Evolutionary conservation across 306 rosid genomes (phyloP).

Genomic region (Glycine soja): DNA sequence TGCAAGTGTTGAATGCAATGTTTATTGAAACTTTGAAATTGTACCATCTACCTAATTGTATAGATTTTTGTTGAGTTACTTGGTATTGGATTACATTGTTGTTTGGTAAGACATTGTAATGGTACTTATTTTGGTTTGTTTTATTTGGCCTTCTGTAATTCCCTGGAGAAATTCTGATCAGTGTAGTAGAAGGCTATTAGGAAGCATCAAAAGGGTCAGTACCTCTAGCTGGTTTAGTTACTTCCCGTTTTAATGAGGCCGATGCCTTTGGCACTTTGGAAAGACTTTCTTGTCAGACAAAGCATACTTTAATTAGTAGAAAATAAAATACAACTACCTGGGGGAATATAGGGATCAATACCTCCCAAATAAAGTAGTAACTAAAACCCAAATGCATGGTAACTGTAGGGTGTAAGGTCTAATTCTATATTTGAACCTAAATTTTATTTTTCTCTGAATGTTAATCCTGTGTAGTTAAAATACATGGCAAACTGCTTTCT

Average conservation of each 20-base stretch:
- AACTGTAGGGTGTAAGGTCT: neutral
- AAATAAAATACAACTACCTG: neutral
- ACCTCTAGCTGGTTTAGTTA: neutral
- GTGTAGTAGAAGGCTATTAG: constrained; percentile 23
- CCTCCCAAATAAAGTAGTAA: neutral
- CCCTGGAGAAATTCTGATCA: constrained; percentile 18
- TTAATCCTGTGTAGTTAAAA: neutral
- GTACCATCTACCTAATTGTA: neutral
- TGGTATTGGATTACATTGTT: neutral
- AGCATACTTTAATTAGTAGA: neutral
- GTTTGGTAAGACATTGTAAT: constrained; percentile 9
- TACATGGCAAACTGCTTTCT: neutral
- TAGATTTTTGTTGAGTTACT: constrained; percentile 1
- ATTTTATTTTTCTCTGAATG: neutral
- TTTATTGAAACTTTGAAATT: neutral
- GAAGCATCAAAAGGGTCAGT: neutral
- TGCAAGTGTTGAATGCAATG: too few species aligned
- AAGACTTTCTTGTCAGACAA: neutral
- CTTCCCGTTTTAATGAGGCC: neutral
- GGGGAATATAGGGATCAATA: neutral
- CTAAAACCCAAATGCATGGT: neutral
- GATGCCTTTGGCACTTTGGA: neutral
- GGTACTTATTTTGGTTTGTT: neutral
- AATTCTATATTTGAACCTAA: neutral
- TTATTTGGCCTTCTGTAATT: constrained; percentile 1